Evolutionary conservation across 2,329 filamentous ascomycete species (phyloP), one percentile per base, ranked within the genome.

Genomic region (Gremmenia infestans): DNA sequence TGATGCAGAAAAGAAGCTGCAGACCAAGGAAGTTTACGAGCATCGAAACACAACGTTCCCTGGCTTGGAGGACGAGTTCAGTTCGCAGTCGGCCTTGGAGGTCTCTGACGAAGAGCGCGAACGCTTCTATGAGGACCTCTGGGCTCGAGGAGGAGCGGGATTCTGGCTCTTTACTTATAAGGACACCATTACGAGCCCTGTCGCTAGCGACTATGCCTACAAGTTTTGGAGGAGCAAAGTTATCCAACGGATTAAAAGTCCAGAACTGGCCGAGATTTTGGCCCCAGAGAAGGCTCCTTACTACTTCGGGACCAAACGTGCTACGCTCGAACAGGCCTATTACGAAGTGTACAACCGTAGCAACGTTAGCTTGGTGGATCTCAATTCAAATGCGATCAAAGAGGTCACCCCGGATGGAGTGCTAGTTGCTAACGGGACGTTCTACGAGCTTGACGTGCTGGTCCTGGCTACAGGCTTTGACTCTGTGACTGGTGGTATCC

Each of bases 11-110:
- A 42, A 42, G 39, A 19, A 42, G 39, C 15, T 8, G 15, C 15
- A 15, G 15, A 76, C 76, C 35, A 64, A 65, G 0, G 60, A 69
- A 7, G 17, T 42, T 12, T 42, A n/a, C 39, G 17, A 15, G 15
- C 39, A 19, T 12, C 15, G 39, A 8, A 15, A 19, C 15, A 19
- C 15, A 11, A 42, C 39, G 6, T 80, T 78, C 59, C 73, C 74
- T 0, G 80, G 81, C 2, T 81, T 85, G 65, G 68, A 73, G 5
- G 81, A 77, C 58, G 76, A 80, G 53, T 77, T 73, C 51, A 60
- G 68, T 19, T 67, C 78, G 48, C 73, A 73, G 35, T 72, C 76
- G 12, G 76, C 75, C 0, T 74, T 73, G 17, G 70, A 75, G 19
- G 74, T 75, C 14, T 69, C 68, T 0, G 67, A 68, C 0, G 73